These are phyloP conservation scores for Calonectria pteridis DNA, from an alignment of 2,329 filamentous ascomycete species.

Conservation along the genomic window DNA sequence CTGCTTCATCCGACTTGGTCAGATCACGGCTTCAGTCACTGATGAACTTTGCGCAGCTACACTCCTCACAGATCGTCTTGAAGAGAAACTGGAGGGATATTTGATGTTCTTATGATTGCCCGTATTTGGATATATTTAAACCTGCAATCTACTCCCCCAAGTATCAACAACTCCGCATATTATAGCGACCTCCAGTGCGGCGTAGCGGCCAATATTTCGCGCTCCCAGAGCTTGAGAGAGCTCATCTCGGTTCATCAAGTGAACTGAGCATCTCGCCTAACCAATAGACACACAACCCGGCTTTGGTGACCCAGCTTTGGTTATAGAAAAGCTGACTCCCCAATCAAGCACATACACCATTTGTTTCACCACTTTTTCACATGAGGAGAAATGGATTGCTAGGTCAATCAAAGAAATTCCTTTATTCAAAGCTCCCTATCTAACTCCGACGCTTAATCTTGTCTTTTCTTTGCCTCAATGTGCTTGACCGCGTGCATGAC, in stretches of 20 bases:
- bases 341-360: background rate
- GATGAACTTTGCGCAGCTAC: background rate
- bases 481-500: constrained; percentile 23
- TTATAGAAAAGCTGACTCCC: background rate
- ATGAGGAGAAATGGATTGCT: background rate
- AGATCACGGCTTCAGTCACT: background rate
- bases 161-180: no score
- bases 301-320: background rate
- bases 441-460: background rate
- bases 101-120: background rate
- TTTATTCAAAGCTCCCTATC: background rate
- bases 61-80: no score
- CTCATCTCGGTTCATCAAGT: no score
- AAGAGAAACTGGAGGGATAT: background rate
- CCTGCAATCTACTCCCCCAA: no score
- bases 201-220: no score
- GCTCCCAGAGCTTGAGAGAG: no score
- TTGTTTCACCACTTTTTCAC: background rate
- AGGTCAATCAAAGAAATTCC: background rate
- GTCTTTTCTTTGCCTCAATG: constrained; percentile 18
- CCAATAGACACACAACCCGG: no score
- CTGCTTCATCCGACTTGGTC: background rate
- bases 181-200: no score
- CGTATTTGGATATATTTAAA: background rate
- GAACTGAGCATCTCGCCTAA: no score